phyloP scores from a whole-genome alignment of 108 stramenopile genomes.

The Schizochytrium sp. region DNA sequence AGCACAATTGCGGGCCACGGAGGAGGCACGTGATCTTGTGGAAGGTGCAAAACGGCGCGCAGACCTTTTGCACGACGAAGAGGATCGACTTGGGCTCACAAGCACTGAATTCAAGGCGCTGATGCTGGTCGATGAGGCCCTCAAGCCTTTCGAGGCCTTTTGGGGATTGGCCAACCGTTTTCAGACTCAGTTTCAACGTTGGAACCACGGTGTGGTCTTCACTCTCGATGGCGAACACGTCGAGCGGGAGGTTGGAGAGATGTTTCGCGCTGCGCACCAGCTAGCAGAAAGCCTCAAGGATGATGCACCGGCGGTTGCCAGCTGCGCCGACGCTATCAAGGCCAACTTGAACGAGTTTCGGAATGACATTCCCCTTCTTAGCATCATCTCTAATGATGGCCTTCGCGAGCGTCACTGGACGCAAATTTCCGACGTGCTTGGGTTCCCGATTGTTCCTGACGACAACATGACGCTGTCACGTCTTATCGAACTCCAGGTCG shows the following conservation, averaged over 20 bases:
- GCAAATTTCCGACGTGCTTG: constrained; percentile 31
- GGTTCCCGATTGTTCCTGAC: constrained; percentile 31
- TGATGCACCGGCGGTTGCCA: constrained; percentile 27
- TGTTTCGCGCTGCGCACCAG: constrained; percentile 33
- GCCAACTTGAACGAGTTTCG: constrained; percentile 34
- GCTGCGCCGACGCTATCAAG: constrained; percentile 1
- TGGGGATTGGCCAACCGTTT: constrained; percentile 40
- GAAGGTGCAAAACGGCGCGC: constrained; percentile 1
- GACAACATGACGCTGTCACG: constrained; percentile 21
- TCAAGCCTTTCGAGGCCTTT: constrained; percentile 47
- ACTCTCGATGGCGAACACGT: constrained; percentile 43
- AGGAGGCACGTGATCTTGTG: background rate
- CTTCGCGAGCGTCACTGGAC: constrained; percentile 60
- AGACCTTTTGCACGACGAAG: background rate
- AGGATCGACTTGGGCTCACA: background rate
- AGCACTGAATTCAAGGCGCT: constrained; percentile 40
- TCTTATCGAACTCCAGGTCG: constrained; percentile 39
- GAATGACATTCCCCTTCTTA: constrained; percentile 46
- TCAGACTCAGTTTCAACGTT: constrained; percentile 24
- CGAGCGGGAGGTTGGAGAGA: constrained; percentile 34
- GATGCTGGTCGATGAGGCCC: constrained; percentile 30
- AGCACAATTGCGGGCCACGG: background rate
- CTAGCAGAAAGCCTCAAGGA: constrained; percentile 40
- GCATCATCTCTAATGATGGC: constrained; percentile 44
- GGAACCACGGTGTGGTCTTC: constrained; percentile 39